Conservation (phyloP, 495 filamentous ascomycete genomes). For the Stereocaulon alpinum region DNA sequence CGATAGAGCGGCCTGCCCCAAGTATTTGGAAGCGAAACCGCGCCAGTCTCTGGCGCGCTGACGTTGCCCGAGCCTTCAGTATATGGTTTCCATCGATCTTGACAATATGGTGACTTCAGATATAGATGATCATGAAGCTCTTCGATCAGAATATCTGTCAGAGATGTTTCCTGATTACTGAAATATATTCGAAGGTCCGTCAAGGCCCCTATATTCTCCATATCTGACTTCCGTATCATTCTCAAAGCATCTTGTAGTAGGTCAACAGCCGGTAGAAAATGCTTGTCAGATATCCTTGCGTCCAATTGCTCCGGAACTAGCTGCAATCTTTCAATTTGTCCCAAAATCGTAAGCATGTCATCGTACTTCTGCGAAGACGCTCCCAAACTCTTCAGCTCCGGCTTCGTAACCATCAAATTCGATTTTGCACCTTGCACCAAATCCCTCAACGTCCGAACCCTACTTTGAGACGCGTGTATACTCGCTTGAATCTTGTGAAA, state of each 20-base stretch:
- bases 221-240: conserved; percentile 71
- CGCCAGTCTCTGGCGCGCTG: conserved; percentile 9
- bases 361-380: conserved; percentile 84
- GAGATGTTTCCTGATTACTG: conserved; percentile 78
- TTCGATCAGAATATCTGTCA: conserved; percentile 92
- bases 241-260: conserved; percentile 78
- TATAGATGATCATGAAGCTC: conserved; percentile 97
- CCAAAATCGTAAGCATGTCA: conserved; percentile 73
- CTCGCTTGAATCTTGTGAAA: conserved; percentile 97
- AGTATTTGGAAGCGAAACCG: conserved; percentile 16
- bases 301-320: conserved; percentile 88
- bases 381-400: conserved; percentile 80
- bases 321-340: conserved; percentile 79
- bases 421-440: conserved; percentile 73
- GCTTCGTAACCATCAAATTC: conserved; percentile 74
- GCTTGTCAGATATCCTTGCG: conserved; percentile 87
- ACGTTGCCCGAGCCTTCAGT: conserved; percentile 10
- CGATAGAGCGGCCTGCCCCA: conserved; percentile 59
- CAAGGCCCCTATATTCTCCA: conserved; percentile 85
- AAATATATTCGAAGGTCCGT: conserved; percentile 80
- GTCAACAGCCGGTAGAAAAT: conserved; percentile 86
- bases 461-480: conserved; percentile 77
- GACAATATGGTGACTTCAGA: conserved; percentile 91
- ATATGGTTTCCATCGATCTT: conserved; percentile 76
- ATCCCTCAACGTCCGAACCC: conserved; percentile 72